Base-by-base conservation (phyloP, 2,329 filamentous ascomycete genomes). In the Colletotrichum kahawae region DNA sequence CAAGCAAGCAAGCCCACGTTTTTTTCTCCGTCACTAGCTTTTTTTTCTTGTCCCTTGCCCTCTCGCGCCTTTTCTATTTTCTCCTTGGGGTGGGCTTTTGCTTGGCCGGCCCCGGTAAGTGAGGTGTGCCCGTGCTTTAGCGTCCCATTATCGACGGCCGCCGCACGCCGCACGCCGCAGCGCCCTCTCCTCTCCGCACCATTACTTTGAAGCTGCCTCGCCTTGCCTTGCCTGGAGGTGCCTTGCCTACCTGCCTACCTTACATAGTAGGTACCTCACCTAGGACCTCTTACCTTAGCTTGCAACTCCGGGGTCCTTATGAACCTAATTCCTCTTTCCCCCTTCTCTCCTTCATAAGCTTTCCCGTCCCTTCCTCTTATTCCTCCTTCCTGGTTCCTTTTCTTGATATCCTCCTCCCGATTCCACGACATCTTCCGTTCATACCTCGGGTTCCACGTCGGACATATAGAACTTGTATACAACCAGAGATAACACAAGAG, bases 271-370 rank as follows among this genome's bases (percentile, higher is more conserved):
- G 43, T 48, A 48, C 43, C 43, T 48, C 6, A 48, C 43, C n/a
- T 48, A 21, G 43, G 43, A 48, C n/a, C 43, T 48, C 43, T 48
- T 48, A 48, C n/a, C 43, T 21, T 48, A 48, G 43, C 43, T 21
- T 73, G 69, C 67, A 65, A 66, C 68, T 71, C 71, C 72, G 67
- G 69, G 72, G 72, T 67, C 68, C 72, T 67, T 75, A 71, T 56
- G 72, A 74, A 74, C 68, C 72, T 63, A 72, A 74, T 74, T 60
- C 70, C 29, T 74, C 71, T 69, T 64, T 64, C 43, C 69, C 68
- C 71, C 65, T 69, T 64, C 70, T 60, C 65, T 54, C 65, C 65
- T 66, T 60, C 38, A 65, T 63, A 74, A 71, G 14, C 67, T 27
- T 70, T 34, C 48, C 63, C 24, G 18, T 57, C 67, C 71, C 36